Base-by-base conservation (phyloP, 2,329 filamentous ascomycete species). In the Arthrobotrys megalospora region DNA sequence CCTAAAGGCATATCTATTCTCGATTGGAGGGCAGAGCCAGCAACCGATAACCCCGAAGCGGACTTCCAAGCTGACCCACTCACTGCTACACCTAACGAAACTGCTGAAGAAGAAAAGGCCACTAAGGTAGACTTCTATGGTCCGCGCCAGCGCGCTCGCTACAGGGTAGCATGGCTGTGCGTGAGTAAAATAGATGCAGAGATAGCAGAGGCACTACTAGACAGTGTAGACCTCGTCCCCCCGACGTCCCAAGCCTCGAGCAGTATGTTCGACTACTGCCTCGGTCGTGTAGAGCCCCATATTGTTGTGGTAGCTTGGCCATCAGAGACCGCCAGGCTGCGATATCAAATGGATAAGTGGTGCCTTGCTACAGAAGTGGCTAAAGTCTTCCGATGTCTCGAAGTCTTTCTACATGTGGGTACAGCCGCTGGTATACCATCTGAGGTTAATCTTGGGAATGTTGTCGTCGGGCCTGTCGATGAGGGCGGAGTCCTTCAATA, bases 271-370 rank as follows among this genome's bases (percentile, higher is more conserved):
- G 32, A n/a, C 11, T 85, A 85, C 66, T 82, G 79, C 1, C 65
- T 83, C 0, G 83, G 83, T 11, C 77, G 73, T 11, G 82, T 85
- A 48, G 80, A 80, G 10, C 67, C 70, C 4, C 83, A 85, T 62
- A 83, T 83, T 64, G 81, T 85, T 21, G 82, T 84, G 12, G 80
- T 85, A 24, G 82, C 81, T 1, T 76, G 79, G 21, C 50, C 82
- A 1, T 19, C 41, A 14, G 19, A 48, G 7, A 28, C 38, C 12
- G 12, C 4, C n/a, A 10, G 11, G 16, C 19, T 32, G 47, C 32
- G n/a, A 16, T 16, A 43, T 11, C 55, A 19, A 2, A 19, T 10
- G 7, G 5, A n/a, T 12, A 5, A 41, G 10, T 24, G 19, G 34
- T 60, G 55, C 8, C 19, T 60, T 24, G 55, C 55, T 2, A n/a